Evolutionary conservation across 202 grass and related monocot genomes (phyloP).

Genomic region (Bolboschoenoplectus hybrid): DNA sequence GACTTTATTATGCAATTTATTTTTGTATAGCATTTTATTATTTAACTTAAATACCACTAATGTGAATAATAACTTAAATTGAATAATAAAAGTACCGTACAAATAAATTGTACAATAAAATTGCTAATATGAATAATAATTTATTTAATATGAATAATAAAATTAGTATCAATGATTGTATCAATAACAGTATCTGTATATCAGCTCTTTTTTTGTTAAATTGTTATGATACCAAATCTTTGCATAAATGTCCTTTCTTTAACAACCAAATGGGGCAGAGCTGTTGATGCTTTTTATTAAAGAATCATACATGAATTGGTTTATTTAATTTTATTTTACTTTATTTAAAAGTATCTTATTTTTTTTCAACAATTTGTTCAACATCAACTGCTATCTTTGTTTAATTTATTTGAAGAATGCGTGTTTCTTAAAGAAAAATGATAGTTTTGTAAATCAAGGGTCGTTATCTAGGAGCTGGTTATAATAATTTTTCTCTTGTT

Average conservation of each 20-base stretch:
- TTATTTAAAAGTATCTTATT: background rate
- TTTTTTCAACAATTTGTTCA: background rate
- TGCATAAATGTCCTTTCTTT: slow-evolving; percentile 22
- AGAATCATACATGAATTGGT: background rate
- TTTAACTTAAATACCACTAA: too few relatives aligned
- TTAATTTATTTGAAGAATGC: background rate
- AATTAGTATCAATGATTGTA: too few relatives aligned
- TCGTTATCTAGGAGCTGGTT: background rate
- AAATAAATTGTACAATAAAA: too few relatives aligned
- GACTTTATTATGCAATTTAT: too few relatives aligned
- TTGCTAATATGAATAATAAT: too few relatives aligned
- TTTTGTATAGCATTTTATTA: too few relatives aligned
- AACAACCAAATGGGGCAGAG: background rate
- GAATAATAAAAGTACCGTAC: too few relatives aligned
- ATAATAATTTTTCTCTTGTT: background rate
- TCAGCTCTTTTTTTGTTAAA: too few relatives aligned
- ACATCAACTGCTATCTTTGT: background rate
- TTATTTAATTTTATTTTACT: background rate
- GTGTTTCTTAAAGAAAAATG: background rate
- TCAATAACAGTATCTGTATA: too few relatives aligned
- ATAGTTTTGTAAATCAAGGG: background rate
- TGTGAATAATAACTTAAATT: too few relatives aligned
- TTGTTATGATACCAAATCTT: background rate
- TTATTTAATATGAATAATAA: too few relatives aligned
- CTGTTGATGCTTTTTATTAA: background rate